Conservation (phyloP, 2,329 filamentous ascomycete genomes). For the Monosporascus sp. region DNA sequence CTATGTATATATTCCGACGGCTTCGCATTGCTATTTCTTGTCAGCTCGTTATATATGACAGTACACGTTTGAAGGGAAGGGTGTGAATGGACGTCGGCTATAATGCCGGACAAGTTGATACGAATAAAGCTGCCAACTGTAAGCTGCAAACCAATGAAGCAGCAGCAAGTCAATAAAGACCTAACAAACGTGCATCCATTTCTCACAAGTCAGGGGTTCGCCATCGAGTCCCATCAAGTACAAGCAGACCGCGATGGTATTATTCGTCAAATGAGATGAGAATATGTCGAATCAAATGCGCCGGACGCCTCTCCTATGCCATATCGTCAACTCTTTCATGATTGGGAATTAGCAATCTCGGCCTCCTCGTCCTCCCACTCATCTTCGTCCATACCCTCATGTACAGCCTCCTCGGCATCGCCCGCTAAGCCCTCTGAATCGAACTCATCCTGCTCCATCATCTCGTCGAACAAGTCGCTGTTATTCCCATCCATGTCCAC, state of each 20-base stretch:
- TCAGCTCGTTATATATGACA: no score
- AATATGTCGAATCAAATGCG: background rate
- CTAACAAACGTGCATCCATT: no score
- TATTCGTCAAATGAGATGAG: background rate
- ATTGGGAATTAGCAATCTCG: slow-evolving; percentile 19
- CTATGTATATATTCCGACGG: no score
- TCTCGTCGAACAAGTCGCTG: slow-evolving; percentile 32
- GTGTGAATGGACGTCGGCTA: no score
- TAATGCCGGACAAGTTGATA: no score
- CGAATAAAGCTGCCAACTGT: no score
- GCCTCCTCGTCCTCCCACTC: slow-evolving; percentile 47
- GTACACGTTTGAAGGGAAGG: no score
- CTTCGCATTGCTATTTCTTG: no score
- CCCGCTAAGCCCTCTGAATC: slow-evolving; percentile 48
- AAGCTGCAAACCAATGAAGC: no score
- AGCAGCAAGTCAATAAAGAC: no score
- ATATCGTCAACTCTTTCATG: background rate
- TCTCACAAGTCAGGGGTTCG: no score
- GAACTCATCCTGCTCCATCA: slow-evolving; percentile 45
- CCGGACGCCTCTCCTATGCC: background rate
- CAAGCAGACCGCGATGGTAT: background rate
- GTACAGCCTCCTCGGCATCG: slow-evolving; percentile 44
- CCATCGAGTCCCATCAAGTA: no score
- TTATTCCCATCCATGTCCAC: slow-evolving; percentile 38
- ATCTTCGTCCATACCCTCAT: slow-evolving; percentile 44